Evolutionary conservation across 1,284 basidiomycete species (phyloP).

Genomic region (Trichosporon inkin): DNA sequence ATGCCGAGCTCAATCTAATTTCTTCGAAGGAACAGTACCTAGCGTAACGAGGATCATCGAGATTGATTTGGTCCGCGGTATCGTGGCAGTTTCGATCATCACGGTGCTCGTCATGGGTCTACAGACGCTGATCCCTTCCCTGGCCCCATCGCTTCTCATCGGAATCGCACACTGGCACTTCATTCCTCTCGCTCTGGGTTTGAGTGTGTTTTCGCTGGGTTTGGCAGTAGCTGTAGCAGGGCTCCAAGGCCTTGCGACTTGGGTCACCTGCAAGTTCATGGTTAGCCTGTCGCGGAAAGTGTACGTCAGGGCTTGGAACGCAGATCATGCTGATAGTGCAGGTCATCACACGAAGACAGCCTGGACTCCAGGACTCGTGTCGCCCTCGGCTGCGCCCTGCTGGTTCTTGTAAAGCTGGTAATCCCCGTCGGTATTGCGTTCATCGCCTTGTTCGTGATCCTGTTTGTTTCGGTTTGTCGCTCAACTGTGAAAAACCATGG

Average conservation of each 20-base stretch:
- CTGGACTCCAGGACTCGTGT: neutral
- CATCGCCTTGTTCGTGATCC: neutral
- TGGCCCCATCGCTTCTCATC: neutral
- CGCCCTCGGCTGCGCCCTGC: neutral
- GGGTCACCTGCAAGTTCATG: neutral
- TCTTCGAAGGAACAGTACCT: neutral
- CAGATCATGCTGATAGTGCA: neutral
- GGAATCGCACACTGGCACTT: neutral
- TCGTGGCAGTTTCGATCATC: neutral
- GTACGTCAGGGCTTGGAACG: neutral
- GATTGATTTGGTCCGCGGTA: neutral
- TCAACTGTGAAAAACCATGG: neutral
- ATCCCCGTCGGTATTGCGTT: neutral
- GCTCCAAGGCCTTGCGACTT: neutral
- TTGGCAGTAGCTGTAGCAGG: neutral
- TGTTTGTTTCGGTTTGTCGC: neutral
- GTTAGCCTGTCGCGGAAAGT: neutral
- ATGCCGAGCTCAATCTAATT: neutral
- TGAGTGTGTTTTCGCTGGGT: neutral
- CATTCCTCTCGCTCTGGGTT: neutral
- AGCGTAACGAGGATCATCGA: neutral
- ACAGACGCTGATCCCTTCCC: conserved; percentile 13
- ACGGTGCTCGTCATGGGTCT: neutral
- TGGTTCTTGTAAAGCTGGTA: neutral
- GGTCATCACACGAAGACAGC: neutral